Evolutionary conservation across 2,329 filamentous ascomycete genomes (phyloP), one percentile per base, ranked within the genome.

Genomic region (Trichoderma citrinoviride): DNA sequence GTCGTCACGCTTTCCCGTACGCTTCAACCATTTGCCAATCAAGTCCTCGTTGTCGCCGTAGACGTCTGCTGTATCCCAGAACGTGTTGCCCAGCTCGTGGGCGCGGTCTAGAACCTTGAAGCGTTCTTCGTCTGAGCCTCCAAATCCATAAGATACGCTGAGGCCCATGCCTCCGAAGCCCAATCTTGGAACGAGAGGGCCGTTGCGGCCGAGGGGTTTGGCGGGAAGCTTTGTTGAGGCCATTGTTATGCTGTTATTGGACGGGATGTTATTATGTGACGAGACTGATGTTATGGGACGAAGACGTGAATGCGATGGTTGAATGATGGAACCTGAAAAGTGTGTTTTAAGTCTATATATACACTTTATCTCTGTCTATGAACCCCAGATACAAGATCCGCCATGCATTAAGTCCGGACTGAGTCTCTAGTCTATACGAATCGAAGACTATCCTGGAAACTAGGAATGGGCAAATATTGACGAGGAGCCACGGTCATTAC

Each of bases 131-230:
- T 85, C 82, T 2, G 82, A 77, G 57, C 67, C 66, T 41, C 41
- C 58, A 79, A 81, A 5, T 25, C 79, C 79, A 44, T 80, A 81
- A 49, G 67, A 75, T 1, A 70, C 50, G 25, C 74, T 74, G 25
- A 81, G 68, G 3, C 83, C 82, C 84, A 87, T 86, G 23, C 82
- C 74, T 17, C 85, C 83, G 37, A 85, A 80, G 12, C 85, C 84
- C 7, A 86, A 69, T 8, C 77, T 76, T 3, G 80, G 77, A 37
- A 87, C 80, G 21, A 78, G 69, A 0, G 82, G 82, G 17, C 84
- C 84, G 68, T 82, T 77, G 66, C 79, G 81, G 66, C 84, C 83
- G 15, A 87, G 76, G 23, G n/a, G 8, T 40, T 61, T 65, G 15
- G 67, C 66, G 5, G 63, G 55, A 40, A 67, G 29, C 17, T 25